A percentile compares a stretch with the other conserved stretches of the same genome.
These are phyloP conservation scores for Ilex paraguariensis DNA, from an alignment of 305 asterid genomes.

Conservation along the genomic window DNA sequence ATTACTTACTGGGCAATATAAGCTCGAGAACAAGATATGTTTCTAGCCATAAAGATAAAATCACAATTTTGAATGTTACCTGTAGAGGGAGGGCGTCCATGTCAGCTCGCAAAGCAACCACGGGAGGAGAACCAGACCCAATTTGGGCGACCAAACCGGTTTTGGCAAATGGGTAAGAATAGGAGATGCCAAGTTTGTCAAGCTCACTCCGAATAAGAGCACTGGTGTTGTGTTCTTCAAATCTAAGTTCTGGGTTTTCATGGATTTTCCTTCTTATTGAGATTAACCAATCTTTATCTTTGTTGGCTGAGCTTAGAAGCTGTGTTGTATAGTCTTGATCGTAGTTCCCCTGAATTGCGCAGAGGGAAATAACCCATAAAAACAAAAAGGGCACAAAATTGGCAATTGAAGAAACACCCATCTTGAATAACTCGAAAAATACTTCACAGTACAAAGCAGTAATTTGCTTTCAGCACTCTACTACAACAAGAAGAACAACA, in stretches of 20 bases:
- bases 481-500: too few relatives aligned
- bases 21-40: too few relatives aligned
- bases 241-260: conserved; percentile 68
- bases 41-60: background rate
- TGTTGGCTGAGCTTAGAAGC: conserved; percentile 43
- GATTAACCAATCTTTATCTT: conserved; percentile 46
- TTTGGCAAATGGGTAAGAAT: conserved; percentile 60
- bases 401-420: background rate
- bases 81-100: conserved; percentile 83
- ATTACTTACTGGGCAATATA: too few relatives aligned
- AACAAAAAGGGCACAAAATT: background rate
- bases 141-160: conserved; percentile 80
- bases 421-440: too few relatives aligned
- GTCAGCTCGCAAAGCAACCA: conserved; percentile 77
- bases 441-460: too few relatives aligned
- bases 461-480: too few relatives aligned
- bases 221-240: conserved; percentile 65
- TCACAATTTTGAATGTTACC: conserved; percentile 17
- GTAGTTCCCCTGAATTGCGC: conserved; percentile 6
- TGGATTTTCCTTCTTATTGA: conserved; percentile 62
- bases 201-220: conserved; percentile 64
- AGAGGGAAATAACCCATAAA: conserved; percentile 6
- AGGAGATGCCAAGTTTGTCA: conserved; percentile 49
- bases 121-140: conserved; percentile 59
- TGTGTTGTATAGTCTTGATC: conserved; percentile 35